Evolutionary conservation across 805 yeast genomes (phyloP), one percentile per base, ranked within the genome.

Genomic region (Diddensiella santjacobensis): DNA sequence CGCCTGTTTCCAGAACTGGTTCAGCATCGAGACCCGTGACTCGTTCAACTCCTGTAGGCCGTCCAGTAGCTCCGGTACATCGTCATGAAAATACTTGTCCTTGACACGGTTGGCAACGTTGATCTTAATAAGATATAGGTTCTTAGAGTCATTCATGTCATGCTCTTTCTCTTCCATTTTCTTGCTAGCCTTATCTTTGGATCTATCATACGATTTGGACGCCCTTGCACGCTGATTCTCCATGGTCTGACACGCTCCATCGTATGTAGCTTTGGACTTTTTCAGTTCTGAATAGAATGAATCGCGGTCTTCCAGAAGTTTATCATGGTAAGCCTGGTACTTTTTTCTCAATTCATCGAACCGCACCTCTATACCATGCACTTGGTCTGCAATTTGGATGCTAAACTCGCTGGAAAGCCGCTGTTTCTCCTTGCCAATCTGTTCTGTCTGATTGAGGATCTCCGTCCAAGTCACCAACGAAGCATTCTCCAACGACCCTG

Each of bases 401-500:
- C 72, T 75, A 46, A 90, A 66, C 45, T 85, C 89, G 33, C 69
- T 68, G 10, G 85, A 75, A 42, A 90, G 73, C 44, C 74, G 67
- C 22, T 64, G 62, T 56, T 80, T 81, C 57, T 86, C 95, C 45
- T 74, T 78, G 31, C 96, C 83, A 33, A 86, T 77, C 20, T 75
- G 70, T 65, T 90, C 97, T 1, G 96, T 87, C 61, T 87, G 93
- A 2, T 84, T 75, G 50, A 91, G 74, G 4, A 90, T 78, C 54
- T 88, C 95, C 40, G 79, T 87, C 99, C 99, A 91, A 1, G 95
- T 79, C 10, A 87, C 95, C 53, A 90, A 69, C 13, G 86, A 74
- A 0, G 96, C 96, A 54, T 86, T 77, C 62, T 93, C 98, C 43
- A 91, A 71, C 0, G 97, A 88, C 0, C 99, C 99, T 0, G 99